Percentiles rank a stretch among this genome's conserved stretches.
Conservation (phyloP, 202 grass and related monocot genomes). For the Carex arenaria region DNA sequence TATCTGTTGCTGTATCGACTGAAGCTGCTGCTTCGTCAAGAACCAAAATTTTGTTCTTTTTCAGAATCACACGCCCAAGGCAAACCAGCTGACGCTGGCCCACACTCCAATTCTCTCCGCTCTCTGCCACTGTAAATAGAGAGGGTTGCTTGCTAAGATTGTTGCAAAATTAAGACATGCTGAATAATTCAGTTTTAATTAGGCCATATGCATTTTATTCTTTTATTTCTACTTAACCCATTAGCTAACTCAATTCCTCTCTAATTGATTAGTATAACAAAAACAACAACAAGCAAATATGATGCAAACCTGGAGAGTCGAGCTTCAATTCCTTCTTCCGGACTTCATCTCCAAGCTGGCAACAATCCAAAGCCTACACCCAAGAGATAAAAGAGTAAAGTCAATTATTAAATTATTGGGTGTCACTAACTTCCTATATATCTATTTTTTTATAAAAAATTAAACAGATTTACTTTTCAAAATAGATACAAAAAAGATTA, state of each 20-base stretch:
- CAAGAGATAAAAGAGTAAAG: neutral
- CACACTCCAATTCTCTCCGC: slow-evolving; percentile 97
- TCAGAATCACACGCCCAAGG: slow-evolving; percentile 72
- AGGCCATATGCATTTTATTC: no score
- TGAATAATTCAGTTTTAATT: neutral
- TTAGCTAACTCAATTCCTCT: no score
- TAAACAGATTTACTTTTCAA: neutral
- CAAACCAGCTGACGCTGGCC: slow-evolving; percentile 91
- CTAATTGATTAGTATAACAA: neutral
- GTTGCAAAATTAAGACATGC: neutral
- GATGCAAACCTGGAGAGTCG: slow-evolving; percentile 51
- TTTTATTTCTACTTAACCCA: no score
- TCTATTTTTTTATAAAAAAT: neutral
- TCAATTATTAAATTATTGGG: neutral
- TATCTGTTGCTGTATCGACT: slow-evolving; percentile 80
- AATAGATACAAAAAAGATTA: neutral
- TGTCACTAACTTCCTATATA: neutral
- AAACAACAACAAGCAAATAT: neutral
- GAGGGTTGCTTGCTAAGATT: neutral
- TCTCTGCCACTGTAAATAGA: slow-evolving; percentile 62
- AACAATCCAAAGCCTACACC: slow-evolving; percentile 69
- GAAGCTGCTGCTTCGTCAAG: slow-evolving; percentile 88
- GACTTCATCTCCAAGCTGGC: slow-evolving; percentile 80
- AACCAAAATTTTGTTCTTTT: slow-evolving; percentile 72
- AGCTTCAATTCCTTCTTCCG: slow-evolving; percentile 82